A percentile compares a stretch with the other conserved stretches of the same genome.
Conservation (phyloP, 2,329 filamentous ascomycete genomes). For the Pestalotiopsis sp. region DNA sequence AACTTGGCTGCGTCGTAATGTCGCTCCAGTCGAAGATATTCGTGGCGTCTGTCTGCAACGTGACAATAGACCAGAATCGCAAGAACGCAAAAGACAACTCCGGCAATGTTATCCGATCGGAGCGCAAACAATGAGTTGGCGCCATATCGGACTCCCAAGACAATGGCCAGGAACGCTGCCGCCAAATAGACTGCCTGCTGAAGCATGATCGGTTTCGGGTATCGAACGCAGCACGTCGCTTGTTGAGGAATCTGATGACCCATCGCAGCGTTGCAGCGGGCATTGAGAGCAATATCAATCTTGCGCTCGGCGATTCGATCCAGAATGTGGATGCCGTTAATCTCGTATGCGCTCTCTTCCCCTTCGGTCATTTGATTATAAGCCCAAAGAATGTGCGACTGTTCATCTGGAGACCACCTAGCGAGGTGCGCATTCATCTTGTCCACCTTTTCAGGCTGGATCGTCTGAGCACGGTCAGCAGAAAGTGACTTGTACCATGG, state of each 20-base stretch:
- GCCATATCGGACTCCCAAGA: constrained; percentile 11
- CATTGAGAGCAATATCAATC: constrained; percentile 55
- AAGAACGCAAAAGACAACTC: constrained; percentile 22
- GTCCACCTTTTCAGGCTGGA: constrained; percentile 49
- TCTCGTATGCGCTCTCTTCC: constrained; percentile 39
- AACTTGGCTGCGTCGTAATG: constrained; percentile 36
- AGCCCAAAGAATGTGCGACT: constrained; percentile 49
- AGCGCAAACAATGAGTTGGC: neutral
- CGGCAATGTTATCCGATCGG: constrained; percentile 6
- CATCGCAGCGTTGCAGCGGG: constrained; percentile 52
- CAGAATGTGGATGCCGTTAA: constrained; percentile 51
- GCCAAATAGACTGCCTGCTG: constrained; percentile 35
- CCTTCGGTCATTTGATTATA: constrained; percentile 49
- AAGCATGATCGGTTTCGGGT: constrained; percentile 36
- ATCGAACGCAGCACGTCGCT: constrained; percentile 54
- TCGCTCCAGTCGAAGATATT: constrained; percentile 54
- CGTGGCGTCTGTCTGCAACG: constrained; percentile 54
- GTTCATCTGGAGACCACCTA: constrained; percentile 39
- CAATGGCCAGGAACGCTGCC: constrained; percentile 27
- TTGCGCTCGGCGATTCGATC: constrained; percentile 46
- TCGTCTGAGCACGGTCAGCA: constrained; percentile 38
- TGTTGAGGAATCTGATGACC: constrained; percentile 43
- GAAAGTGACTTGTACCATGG: constrained; percentile 46
- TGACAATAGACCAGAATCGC: constrained; percentile 45
- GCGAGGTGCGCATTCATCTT: constrained; percentile 55